Base-by-base conservation (phyloP, 371 early-diverging fungal genomes). In the Circinella umbellata region DNA sequence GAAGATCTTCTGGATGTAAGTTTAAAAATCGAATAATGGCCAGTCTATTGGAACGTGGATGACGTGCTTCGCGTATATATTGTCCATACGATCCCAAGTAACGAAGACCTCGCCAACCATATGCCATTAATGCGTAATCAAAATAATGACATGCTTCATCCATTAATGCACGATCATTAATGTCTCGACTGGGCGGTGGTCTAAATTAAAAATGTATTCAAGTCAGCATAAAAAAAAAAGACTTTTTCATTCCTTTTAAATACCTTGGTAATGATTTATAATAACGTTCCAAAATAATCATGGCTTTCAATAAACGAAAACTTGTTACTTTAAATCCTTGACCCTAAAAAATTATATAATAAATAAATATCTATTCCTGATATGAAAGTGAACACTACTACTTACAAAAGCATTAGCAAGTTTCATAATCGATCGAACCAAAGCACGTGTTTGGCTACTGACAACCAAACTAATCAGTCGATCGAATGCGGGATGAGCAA, bases 21-120 rank as follows among this genome's bases (percentile, higher is more conserved):
- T 80, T 75, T 38, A 95, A 80, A 64, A 89, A 95, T 15, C 91
- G 84, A 34, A 88, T 77, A 15, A 94, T 89, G 38, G 90, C 87
- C 51, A 84, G 84, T 47, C 85, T 86, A 69, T 95, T 92, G 6
- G 93, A 90, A 42, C 87, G 81, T 51, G 77, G 68, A 37, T 70
- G 70, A 13, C 71, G 59, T 37, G 69, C 69, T 48, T 69, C 73
- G 69, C 82, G 79, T 15, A 81, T 66, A 67, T 77, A 80, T 72
- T 84, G 78, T n/a, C 82, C 85, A 69, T 84, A 84, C 42, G 80
- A 77, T n/a, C 85, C 85, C 35, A 84, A 53, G 63, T 82, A 84
- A 49, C 74, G 76, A 27, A 84, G 74, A 14, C 82, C 85, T 60
- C 85, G 76, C 85, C 85, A 84, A 4, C 85, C 84, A 48, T 77